Conservation (phyloP, 129 eudicot genomes). For the Chrysanthemum makinoi region DNA sequence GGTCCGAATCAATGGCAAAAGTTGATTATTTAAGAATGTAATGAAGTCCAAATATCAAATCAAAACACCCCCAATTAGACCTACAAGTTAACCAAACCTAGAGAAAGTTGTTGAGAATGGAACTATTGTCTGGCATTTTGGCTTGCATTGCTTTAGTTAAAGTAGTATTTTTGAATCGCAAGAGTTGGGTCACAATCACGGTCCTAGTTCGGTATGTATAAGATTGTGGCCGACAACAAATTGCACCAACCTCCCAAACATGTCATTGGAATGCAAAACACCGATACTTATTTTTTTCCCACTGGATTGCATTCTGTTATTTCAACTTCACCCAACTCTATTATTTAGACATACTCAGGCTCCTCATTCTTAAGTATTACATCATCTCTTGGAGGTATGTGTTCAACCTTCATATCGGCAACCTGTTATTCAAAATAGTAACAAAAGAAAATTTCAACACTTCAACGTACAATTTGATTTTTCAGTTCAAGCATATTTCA, state of each 20-base stretch:
- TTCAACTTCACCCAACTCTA: conserved; percentile 84
- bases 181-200: conserved; percentile 70
- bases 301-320: conserved; percentile 44
- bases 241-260: conserved; percentile 92
- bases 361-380: conserved; percentile 76
- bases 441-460: background rate
- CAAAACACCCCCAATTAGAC: too few species aligned
- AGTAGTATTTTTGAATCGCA: conserved; percentile 62
- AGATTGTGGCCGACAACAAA: conserved; percentile 71
- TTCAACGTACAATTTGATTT: background rate
- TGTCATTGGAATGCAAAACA: conserved; percentile 47
- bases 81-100: conserved; percentile 38
- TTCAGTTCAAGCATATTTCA: too few species aligned
- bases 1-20: too few species aligned
- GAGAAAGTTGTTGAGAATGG: conserved; percentile 76
- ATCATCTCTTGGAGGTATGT: conserved; percentile 88
- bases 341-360: conserved; percentile 79
- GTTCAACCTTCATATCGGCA: conserved; percentile 80
- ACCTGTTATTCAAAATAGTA: conserved; percentile 34
- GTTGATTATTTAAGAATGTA: background rate
- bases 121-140: conserved; percentile 55
- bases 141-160: conserved; percentile 75
- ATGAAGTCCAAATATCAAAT: too few species aligned
- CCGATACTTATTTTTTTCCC: conserved; percentile 62
- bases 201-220: conserved; percentile 80